Evolutionary conservation across 768 basidiomycete species (phyloP), one percentile per base, ranked within the genome.

Genomic region (Rhodotorula taiwanensis): DNA sequence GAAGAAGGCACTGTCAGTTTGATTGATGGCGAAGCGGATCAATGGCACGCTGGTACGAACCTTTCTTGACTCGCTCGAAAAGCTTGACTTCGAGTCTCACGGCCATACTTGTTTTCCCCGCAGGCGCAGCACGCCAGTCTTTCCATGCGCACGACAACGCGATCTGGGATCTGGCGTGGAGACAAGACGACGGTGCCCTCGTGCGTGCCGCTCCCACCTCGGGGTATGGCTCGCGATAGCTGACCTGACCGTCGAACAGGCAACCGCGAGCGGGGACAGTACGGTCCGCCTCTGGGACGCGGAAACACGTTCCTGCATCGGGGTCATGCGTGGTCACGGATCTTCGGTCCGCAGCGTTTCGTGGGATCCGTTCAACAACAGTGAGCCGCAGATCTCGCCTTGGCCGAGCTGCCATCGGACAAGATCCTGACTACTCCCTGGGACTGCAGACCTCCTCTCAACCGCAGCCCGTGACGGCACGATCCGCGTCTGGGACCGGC

Each of bases 101-200:
- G 9, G 36, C 9, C 10, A 10, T 25, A 34, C 25, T 10, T 20
- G 23, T 3, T 9, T 3, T 25, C 31, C 15, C 4, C 16, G 39
- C 52, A 71, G 70, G 62, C 2, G 60, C 55, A 5, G 59, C 49
- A 0, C 64, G 66, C 1, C 58, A 55, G 23, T 60, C 66, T 0
- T 67, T 68, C 43, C 60, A 58, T 14, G 62, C 71, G 4, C 74
- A 75, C 55, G 53, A 69, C 30, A 75, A 74, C 55, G 73, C 74
- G n/a, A 62, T 75, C 30, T 75, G 74, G 57, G 73, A 75, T 60
- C 16, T 75, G 18, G n/a, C 33, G 13, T 75, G 73, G 73, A 68
- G 67, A n/a, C 13, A 52, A 9, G 70, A 74, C 60, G 74, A 75
- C 50, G 4, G 30, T 3, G 39, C 50, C 0, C 59, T 74, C 45